Evolutionary conservation across 352 stramenopile species (phyloP).

Genomic region (Phytopythium chamaehyphon): DNA sequence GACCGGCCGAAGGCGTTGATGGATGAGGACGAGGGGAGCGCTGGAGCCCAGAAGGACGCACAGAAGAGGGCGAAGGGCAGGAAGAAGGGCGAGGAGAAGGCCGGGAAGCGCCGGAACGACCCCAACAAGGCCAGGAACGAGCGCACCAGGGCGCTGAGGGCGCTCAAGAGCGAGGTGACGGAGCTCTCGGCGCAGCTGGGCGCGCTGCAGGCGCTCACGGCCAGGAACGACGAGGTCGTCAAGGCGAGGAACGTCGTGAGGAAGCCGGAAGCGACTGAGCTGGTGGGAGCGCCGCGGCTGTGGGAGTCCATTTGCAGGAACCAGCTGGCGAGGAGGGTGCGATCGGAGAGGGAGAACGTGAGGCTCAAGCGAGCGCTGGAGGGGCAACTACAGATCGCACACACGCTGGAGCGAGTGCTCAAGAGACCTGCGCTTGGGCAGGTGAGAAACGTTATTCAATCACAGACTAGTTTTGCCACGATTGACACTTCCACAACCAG

Average conservation of each 20-base stretch:
- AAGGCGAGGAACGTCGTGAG: background rate
- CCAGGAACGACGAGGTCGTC: background rate
- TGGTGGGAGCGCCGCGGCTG: slow-evolving; percentile 7
- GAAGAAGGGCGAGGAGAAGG: background rate
- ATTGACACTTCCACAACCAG: background rate
- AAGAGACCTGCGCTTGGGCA: slow-evolving; percentile 12
- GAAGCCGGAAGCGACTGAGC: background rate
- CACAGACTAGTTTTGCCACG: background rate
- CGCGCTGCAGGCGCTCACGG: background rate
- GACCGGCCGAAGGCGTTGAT: too few relatives aligned
- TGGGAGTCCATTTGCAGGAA: slow-evolving; percentile 21
- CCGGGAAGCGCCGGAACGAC: slow-evolving; percentile 7
- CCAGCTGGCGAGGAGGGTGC: slow-evolving; percentile 10
- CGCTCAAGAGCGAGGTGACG: slow-evolving; percentile 24
- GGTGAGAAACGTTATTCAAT: slow-evolving; percentile 3
- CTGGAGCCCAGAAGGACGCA: background rate
- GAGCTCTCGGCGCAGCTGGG: slow-evolving; percentile 26
- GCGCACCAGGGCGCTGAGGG: slow-evolving; percentile 22
- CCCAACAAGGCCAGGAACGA: slow-evolving; percentile 27
- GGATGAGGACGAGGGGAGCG: too few relatives aligned
- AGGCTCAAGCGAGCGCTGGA: slow-evolving; percentile 29
- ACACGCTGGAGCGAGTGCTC: slow-evolving; percentile 23
- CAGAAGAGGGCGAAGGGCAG: background rate
- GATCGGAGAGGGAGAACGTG: slow-evolving; percentile 15
- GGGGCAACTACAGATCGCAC: slow-evolving; percentile 28